Conservation (phyloP, 2,329 filamentous ascomycete species). For the Pyrenochaeta sp. region DNA sequence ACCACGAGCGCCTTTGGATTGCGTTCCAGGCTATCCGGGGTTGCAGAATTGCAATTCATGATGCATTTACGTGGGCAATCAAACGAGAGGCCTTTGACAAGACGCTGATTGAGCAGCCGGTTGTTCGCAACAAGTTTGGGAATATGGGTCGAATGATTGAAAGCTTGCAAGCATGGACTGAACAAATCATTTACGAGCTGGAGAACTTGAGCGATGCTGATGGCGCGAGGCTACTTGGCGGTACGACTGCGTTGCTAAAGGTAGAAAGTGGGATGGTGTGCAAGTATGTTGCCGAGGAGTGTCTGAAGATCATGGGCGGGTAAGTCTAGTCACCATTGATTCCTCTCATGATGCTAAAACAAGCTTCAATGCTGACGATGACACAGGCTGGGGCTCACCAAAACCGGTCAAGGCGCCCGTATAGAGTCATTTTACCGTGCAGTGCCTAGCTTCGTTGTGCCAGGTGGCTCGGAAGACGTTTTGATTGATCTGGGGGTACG, state of each 20-base stretch:
- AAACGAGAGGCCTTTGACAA: constrained; percentile 45
- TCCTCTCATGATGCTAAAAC: not conserved
- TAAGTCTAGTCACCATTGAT: constrained; percentile 6
- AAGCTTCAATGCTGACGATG: constrained; percentile 1
- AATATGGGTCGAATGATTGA: constrained; percentile 43
- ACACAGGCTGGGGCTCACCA: constrained; percentile 32
- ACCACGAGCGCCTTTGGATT: constrained; percentile 46
- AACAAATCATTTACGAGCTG: constrained; percentile 40
- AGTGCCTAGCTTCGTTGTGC: constrained; percentile 34
- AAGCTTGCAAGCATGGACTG: constrained; percentile 38
- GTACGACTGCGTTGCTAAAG: constrained; percentile 36
- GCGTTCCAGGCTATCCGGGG: constrained; percentile 41
- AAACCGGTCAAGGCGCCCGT: constrained; percentile 36
- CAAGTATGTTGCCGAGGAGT: constrained; percentile 38
- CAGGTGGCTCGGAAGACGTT: constrained; percentile 40
- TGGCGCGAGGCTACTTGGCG: constrained; percentile 29
- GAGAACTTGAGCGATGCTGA: constrained; percentile 30
- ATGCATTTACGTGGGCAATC: constrained; percentile 39
- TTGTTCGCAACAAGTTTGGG: constrained; percentile 43
- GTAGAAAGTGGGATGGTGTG: constrained; percentile 36
- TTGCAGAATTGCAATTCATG: constrained; percentile 37
- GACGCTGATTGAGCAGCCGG: constrained; percentile 42
- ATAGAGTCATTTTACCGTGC: constrained; percentile 39
- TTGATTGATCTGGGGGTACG: constrained; percentile 41
- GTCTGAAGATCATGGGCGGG: constrained; percentile 37